Evolutionary conservation across 2,329 filamentous ascomycete species (phyloP), one percentile per base, ranked within the genome.

Genomic region (Chrysoporthe deuterocubensis): DNA sequence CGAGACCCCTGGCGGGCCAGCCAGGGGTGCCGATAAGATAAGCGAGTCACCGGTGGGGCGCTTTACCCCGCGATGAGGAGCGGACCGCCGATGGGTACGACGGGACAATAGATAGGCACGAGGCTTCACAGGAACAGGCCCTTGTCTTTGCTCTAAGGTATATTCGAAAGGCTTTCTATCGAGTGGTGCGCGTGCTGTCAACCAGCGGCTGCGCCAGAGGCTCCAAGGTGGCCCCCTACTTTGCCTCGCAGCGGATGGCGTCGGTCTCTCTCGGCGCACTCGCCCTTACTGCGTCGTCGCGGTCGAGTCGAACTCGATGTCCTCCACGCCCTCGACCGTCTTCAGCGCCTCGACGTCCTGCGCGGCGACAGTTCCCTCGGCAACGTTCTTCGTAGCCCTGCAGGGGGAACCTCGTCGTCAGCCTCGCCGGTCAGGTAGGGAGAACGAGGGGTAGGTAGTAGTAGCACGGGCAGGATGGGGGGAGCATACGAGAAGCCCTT

Each of bases 401-500:
- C 34, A 9, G 16, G 26, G 26, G 9, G 4, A 21, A 8, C 14
- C n/a, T 18, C 13, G 3, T 46, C 2, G 16, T 44, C 37, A 54
- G 54, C 9, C 52, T 32, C 46, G 18, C 13, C 13, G 2, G 61
- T 72, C 26, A 72, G 32, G 61, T 67, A 72, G 52, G 37, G 40
- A 34, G 2, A 11, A 2, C 16, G 58, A 16, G 57, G 21, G 61
- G 42, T 60, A 50, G 3, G 7, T 26, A 26, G 26, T 26, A 26
- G 26, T 26, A 1, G 40, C 34, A 43, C 63, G 18, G 16, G 21
- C 7, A 40, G 14, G 58, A 44, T 18, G 59, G 57, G 59, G 57
- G 37, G 44, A 59, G 84, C 92, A 73, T 89, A 97, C 95, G 92
- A 90, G 83, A 97, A 97, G 68, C 91, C 94, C 83, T 95, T 96